Conservation (phyloP, 139 green algal species). For the Chlamydomonas schloesseri region DNA sequence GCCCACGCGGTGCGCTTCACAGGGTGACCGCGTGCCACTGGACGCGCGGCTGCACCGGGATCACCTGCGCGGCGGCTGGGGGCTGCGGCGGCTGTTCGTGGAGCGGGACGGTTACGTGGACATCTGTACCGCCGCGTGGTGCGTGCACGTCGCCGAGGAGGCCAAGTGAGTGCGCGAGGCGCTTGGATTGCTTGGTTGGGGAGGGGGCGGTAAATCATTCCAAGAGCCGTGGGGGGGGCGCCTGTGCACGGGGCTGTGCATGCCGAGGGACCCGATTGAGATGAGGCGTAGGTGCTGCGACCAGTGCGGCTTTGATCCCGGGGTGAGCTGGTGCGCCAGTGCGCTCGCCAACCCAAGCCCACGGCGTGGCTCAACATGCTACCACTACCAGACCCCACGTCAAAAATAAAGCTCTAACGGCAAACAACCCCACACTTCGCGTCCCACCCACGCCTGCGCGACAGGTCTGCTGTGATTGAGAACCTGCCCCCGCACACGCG, state of each 20-base stretch:
- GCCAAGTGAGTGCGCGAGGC: neutral
- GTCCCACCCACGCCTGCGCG: neutral
- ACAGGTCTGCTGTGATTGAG: neutral
- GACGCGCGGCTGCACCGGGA: neutral
- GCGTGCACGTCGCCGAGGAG: neutral
- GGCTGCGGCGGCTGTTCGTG: conserved; percentile 22
- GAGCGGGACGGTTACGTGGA: conserved; percentile 34
- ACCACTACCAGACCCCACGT: too few relatives aligned
- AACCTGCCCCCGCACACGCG: neutral
- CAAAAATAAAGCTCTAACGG: too few relatives aligned
- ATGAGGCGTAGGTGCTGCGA: too few relatives aligned
- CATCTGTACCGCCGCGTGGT: neutral
- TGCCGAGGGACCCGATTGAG: neutral
- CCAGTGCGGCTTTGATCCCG: too few relatives aligned
- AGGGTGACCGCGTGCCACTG: neutral
- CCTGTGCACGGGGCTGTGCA: too few relatives aligned
- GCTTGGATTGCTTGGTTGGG: neutral
- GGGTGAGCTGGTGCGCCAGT: too few relatives aligned
- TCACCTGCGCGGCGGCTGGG: neutral
- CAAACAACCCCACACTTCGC: too few relatives aligned
- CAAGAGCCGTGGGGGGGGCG: too few relatives aligned
- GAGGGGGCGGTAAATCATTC: neutral
- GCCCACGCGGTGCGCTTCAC: too few relatives aligned
- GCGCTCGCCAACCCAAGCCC: too few relatives aligned
- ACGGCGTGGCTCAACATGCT: too few relatives aligned